Evolutionary conservation across 129 eudicot genomes (phyloP), one percentile per base, ranked within the genome.

Genomic region (Deinandra increscens): DNA sequence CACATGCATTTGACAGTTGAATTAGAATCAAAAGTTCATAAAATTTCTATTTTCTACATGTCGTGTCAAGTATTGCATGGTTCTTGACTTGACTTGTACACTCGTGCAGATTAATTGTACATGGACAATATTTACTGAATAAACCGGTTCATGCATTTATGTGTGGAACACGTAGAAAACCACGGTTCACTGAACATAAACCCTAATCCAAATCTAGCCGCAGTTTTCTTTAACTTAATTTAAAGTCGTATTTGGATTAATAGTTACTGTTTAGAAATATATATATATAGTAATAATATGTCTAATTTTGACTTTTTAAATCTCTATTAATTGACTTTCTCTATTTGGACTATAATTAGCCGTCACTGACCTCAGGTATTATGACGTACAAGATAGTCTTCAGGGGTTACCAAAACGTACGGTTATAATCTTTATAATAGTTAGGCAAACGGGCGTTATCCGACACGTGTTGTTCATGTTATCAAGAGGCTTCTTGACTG

Each of bases 121-220:
- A 22, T 33, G 12, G 68, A 67, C 79, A 17, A 38, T 19, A n/a
- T 12, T 58, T 13, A 34, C 23, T 19, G 22, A 6, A 19, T 46
- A 41, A 74, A 74, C 79, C 55, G 38, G 72, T 74, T 74, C 79
- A 41, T 71, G 64, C 41, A 58, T 71, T 44, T 42, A 65, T 63
- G 79, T 74, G 79, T 74, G 79, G 58, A 74, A 64, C 66, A 51
- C 66, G 79, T 74, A 74, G 72, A 74, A 45, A 26, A 44, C 43
- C 20, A 39, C 41, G 55, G 71, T 74, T 64, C 78, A 65, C 64
- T 65, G 72, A 64, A 64, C 37, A 65, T 65, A 29, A 64, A 64
- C 46, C n/a, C 65, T 9, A 15, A 55, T 70, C 14, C 56, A 70
- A 74, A 44, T 26, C 69, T 46, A 44, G 61, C 76, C 37, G 69